A percentile compares a stretch with the other conserved stretches of the same genome.
Conservation (phyloP, 2,329 filamentous ascomycete genomes). For the Chaetoscypha palmicola region DNA sequence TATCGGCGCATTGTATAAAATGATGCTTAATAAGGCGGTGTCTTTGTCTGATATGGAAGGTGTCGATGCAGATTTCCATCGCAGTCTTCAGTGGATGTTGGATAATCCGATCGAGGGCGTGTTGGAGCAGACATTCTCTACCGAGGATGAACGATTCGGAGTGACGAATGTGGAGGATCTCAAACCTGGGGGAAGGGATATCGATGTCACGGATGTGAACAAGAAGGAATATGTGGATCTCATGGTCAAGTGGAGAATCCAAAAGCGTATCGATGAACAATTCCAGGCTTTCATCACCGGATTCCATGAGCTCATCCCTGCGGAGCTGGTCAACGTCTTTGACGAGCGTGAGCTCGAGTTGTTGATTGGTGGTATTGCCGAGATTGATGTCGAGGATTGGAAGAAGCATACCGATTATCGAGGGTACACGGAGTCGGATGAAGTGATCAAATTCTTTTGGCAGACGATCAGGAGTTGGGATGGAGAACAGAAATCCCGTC, state of each 20-base stretch:
- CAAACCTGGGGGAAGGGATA: constrained; percentile 81
- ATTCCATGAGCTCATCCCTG: constrained; percentile 94
- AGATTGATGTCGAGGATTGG: constrained; percentile 99
- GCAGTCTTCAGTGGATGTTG: constrained; percentile 93
- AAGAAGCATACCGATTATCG: constrained; percentile 99
- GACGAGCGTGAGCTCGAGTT: constrained; percentile 96
- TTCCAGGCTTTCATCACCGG: constrained; percentile 97
- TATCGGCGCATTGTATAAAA: constrained; percentile 98
- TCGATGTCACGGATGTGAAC: constrained; percentile 96
- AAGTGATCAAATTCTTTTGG: constrained; percentile 99
- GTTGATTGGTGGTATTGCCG: constrained; percentile 96
- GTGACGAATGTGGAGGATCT: constrained; percentile 91
- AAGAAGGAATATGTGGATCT: constrained; percentile 98
- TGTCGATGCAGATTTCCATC: constrained; percentile 95
- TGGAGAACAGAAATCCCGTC: constrained; percentile 92
- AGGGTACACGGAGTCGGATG: constrained; percentile 94
- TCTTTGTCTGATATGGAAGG: constrained; percentile 94
- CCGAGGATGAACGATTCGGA: constrained; percentile 94
- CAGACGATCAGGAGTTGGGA: constrained; percentile 96
- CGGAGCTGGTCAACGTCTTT: constrained; percentile 96
- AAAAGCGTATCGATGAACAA: constrained; percentile 96
- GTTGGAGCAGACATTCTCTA: constrained; percentile 91
- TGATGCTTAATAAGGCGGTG: constrained; percentile 93
- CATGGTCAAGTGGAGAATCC: constrained; percentile 98
- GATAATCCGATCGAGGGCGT: constrained; percentile 97